Conservation (phyloP, 2,329 filamentous ascomycete genomes). For the Ophiosphaerella herpotricha region DNA sequence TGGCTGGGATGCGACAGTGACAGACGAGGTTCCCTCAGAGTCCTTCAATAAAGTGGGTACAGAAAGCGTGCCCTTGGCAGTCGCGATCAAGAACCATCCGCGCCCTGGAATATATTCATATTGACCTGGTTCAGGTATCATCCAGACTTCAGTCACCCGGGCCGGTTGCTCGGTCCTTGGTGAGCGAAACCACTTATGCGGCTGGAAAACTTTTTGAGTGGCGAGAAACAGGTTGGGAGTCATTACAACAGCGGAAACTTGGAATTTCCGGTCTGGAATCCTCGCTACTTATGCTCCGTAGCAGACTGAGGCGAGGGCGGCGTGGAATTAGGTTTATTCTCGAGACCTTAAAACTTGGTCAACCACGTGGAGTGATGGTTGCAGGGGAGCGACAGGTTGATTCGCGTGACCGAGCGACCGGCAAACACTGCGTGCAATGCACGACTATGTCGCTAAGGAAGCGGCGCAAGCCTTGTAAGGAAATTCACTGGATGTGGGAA, state of each 20-base stretch:
- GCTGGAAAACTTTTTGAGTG: slow-evolving; percentile 54
- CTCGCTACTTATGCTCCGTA: background rate
- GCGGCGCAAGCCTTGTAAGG: slow-evolving; percentile 21
- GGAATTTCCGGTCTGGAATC: too few species aligned
- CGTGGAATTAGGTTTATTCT: background rate
- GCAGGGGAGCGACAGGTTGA: background rate
- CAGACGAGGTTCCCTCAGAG: slow-evolving; percentile 19
- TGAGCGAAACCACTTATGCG: slow-evolving; percentile 55
- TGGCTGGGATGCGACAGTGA: slow-evolving; percentile 8
- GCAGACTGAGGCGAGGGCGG: slow-evolving; percentile 3
- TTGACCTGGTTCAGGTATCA: slow-evolving; percentile 52
- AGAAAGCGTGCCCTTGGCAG: slow-evolving; percentile 39
- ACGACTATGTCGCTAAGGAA: slow-evolving; percentile 29
- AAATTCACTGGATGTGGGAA: slow-evolving; percentile 16
- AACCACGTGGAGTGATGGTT: too few species aligned
- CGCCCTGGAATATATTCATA: slow-evolving; percentile 57
- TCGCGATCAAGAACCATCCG: slow-evolving; percentile 56
- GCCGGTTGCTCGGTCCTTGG: slow-evolving; percentile 46
- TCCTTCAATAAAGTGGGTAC: slow-evolving; percentile 27
- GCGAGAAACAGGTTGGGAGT: slow-evolving; percentile 58
- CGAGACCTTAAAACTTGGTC: too few species aligned
- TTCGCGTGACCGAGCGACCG: slow-evolving; percentile 26
- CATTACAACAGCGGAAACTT: slow-evolving; percentile 39
- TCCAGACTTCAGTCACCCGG: slow-evolving; percentile 54
- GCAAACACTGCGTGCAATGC: slow-evolving; percentile 35